A percentile compares a stretch with the other conserved stretches of the same genome.
Conservation (phyloP, 345 rosid genomes). For the Aquilaria yunnanensis region DNA sequence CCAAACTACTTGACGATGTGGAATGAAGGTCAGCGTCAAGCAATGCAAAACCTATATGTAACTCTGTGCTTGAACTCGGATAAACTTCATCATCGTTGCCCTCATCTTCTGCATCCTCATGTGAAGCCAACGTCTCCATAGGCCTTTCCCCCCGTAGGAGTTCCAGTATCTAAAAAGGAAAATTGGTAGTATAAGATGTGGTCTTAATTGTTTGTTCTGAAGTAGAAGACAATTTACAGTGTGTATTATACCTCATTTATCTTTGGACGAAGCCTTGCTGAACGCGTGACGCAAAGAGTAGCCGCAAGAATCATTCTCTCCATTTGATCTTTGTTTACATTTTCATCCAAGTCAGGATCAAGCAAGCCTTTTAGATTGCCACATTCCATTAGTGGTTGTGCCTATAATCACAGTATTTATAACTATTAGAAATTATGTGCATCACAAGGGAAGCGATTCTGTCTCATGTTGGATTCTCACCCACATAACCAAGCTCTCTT, state of each 20-base stretch:
- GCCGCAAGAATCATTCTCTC: conserved; percentile 76
- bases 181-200: background rate
- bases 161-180: conserved; percentile 47
- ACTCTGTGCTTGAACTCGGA: conserved; percentile 52
- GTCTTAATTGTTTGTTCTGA: background rate
- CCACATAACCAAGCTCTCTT: conserved; percentile 93
- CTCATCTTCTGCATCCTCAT: conserved; percentile 30
- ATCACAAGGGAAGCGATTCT: background rate
- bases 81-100: conserved; percentile 76
- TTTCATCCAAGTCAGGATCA: conserved; percentile 54
- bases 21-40: conserved; percentile 63
- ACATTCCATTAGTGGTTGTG: conserved; percentile 55
- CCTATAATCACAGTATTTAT: conserved; percentile 43
- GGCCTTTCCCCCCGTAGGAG: conserved; percentile 49
- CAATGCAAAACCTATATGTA: conserved; percentile 62
- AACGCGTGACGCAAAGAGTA: conserved; percentile 52
- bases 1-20: conserved; percentile 58
- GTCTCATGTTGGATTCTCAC: conserved; percentile 35
- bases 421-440: background rate
- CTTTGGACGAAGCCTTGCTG: conserved; percentile 76
- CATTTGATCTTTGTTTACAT: conserved; percentile 53
- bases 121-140: conserved; percentile 21
- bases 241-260: conserved; percentile 58
- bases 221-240: background rate
- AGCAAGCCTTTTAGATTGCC: conserved; percentile 49